Conservation (phyloP, 208 protist species). For the Trypanosoma rangeli region DNA sequence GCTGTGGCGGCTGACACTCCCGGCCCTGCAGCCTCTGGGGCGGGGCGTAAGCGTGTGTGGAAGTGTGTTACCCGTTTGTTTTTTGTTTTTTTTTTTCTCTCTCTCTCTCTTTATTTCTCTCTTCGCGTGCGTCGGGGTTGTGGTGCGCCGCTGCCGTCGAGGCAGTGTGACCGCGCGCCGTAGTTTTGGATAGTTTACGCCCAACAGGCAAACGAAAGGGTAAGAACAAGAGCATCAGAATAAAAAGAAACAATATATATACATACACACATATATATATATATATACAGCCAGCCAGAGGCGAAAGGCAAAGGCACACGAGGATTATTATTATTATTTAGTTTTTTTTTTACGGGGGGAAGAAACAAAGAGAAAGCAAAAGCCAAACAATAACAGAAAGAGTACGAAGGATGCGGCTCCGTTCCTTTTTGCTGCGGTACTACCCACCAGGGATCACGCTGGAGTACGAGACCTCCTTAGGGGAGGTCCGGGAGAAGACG, state of each 20-base stretch:
- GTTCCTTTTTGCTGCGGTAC: constrained; percentile 94
- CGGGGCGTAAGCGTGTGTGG: too few species aligned
- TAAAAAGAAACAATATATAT: background rate
- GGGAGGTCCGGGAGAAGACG: constrained; percentile 80
- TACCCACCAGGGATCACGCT: constrained; percentile 95
- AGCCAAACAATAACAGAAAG: background rate
- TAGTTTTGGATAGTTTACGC: too few species aligned
- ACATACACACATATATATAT: background rate
- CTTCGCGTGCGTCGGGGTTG: background rate
- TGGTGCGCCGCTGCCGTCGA: too few species aligned
- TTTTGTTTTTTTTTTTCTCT: background rate
- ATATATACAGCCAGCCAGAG: background rate
- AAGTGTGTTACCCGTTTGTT: too few species aligned
- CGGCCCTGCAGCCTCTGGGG: too few species aligned
- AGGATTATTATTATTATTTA: too few species aligned
- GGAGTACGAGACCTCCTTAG: constrained; percentile 88
- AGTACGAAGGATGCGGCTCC: constrained; percentile 76
- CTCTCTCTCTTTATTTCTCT: background rate
- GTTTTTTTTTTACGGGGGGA: background rate
- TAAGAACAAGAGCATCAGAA: too few species aligned
- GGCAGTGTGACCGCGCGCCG: too few species aligned
- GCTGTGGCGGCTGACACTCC: too few species aligned
- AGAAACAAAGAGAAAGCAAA: background rate
- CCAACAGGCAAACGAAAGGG: too few species aligned
- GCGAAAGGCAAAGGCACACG: too few species aligned